Percentiles rank a stretch among this genome's conserved stretches.
Conservation (phyloP, 225 moss, liverwort and hornwort species). For the Sphagnum tenellum region DNA sequence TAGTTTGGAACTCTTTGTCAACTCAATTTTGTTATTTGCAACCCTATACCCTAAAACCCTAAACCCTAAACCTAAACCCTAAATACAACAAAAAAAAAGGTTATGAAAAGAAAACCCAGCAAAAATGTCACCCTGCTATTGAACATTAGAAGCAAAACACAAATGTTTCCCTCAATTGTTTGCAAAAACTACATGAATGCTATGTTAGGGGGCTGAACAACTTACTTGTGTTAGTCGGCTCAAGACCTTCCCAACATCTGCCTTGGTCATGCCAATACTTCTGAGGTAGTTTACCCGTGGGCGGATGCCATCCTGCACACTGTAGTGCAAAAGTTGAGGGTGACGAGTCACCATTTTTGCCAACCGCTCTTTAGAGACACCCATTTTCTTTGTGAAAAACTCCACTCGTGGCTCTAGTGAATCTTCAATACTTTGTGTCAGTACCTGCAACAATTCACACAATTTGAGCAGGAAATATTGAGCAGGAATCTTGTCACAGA, state of each 20-base stretch:
- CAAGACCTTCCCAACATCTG: conserved; percentile 55
- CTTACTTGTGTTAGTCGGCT: conserved; percentile 43
- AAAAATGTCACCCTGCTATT: not conserved
- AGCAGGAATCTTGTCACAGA: not conserved
- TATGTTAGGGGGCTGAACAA: not conserved
- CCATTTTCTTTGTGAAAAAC: conserved; percentile 55
- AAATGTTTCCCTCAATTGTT: not conserved
- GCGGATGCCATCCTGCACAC: conserved; percentile 48
- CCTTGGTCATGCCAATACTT: conserved; percentile 53
- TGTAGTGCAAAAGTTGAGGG: conserved; percentile 72
- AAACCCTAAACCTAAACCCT: too few species aligned
- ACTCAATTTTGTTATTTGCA: too few species aligned
- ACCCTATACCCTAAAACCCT: not conserved
- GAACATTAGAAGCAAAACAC: not conserved
- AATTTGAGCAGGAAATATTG: too few species aligned
- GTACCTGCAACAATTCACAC: conserved; percentile 16
- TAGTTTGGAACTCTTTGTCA: too few species aligned
- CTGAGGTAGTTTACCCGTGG: conserved; percentile 53
- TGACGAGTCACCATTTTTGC: conserved; percentile 75
- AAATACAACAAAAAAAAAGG: too few species aligned
- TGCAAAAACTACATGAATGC: not conserved
- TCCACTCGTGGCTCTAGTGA: conserved; percentile 56
- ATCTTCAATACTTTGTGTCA: conserved; percentile 74
- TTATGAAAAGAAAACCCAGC: not conserved
- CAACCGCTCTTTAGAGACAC: conserved; percentile 42